Evolutionary conservation across 2,329 filamentous ascomycete species (phyloP), one percentile per base, ranked within the genome.

Genomic region (Pseudocercospora vitis): DNA sequence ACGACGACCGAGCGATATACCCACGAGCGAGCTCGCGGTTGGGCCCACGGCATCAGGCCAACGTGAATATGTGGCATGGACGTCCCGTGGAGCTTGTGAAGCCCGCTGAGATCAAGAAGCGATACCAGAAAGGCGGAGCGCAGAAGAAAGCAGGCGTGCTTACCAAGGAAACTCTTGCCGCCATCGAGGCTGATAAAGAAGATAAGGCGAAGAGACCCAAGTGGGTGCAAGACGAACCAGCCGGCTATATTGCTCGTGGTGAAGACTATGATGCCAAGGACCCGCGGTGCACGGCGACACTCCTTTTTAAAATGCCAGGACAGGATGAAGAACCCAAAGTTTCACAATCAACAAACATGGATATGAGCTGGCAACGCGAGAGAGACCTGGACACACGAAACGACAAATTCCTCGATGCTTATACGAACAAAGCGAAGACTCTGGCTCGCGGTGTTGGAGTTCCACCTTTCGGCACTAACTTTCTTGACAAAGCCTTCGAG

Each of bases 1-100:
- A 96, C 68, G 94, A 99, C 67, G 94, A 99, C 71, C 86, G 94
- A 60, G 76, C 77, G 2, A 97, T 99, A 61, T 97, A 97, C 68
- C 94, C 94, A 7, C 87, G 94, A 61, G 92, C 94, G 12, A 95
- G 91, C 68, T 97, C 94, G 51, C 87, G 94, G 31, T 78, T 97
- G 31, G 94, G 94, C 6, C 89, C 91, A 7, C 85, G 91, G 51
- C 91, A 97, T 71, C 94, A 99, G 75, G 92, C 94, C 3, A 86
- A 85, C 62, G 88, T 96, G 28, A 78, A 82, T 45, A 80, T 88
- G 4, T 99, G 94, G 94, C 87, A 87, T 51, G 94, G 92, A 4
- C 84, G 84, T 50, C 86, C 91, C 0, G 86, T 97, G n/a, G 81
- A 95, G 70, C 88, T 95, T 53, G 89, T 96, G 58, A 96, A 95